These are phyloP conservation scores for Morella rubra DNA, from an alignment of 306 rosid genomes.

Conservation along the genomic window DNA sequence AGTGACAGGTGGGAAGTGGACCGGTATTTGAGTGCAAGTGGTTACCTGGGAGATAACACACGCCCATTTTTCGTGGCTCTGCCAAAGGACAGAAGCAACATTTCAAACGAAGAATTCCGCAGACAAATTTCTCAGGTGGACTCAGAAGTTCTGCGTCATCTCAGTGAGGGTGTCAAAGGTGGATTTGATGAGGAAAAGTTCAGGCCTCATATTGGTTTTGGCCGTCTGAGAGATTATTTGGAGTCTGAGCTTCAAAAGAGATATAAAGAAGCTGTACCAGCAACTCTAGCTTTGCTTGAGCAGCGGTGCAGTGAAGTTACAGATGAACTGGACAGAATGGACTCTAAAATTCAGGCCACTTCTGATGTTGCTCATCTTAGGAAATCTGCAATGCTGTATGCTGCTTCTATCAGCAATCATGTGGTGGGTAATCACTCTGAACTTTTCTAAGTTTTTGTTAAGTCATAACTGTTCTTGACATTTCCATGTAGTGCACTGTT, in stretches of 20 bases:
- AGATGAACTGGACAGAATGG: conserved; percentile 63
- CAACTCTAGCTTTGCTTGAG: conserved; percentile 94
- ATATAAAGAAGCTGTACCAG: conserved; percentile 97
- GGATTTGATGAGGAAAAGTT: conserved; percentile 94
- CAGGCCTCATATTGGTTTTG: conserved; percentile 69
- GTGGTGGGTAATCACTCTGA: conserved; percentile 59
- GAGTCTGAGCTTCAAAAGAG: conserved; percentile 94
- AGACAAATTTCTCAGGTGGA: conserved; percentile 87
- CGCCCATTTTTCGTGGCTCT: conserved; percentile 87
- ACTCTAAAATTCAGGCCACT: conserved; percentile 73
- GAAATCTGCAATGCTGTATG: conserved; percentile 72
- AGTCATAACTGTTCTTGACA: neutral
- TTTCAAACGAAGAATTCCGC: conserved; percentile 93
- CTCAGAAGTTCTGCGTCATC: conserved; percentile 73
- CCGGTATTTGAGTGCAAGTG: conserved; percentile 92
- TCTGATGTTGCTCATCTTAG: conserved; percentile 90
- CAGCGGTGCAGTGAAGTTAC: conserved; percentile 85
- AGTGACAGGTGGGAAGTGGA: conserved; percentile 97
- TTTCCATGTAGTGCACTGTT: neutral
- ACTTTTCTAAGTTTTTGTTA: neutral
- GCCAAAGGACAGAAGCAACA: conserved; percentile 73
- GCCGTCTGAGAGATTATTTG: conserved; percentile 71
- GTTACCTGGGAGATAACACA: conserved; percentile 81
- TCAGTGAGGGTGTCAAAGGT: conserved; percentile 79
- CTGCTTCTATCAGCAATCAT: conserved; percentile 86